A percentile compares a stretch with the other conserved stretches of the same genome.
Evolutionary conservation across 371 early-diverging fungal species (phyloP).

Genomic region (Actinomortierella wolfii): DNA sequence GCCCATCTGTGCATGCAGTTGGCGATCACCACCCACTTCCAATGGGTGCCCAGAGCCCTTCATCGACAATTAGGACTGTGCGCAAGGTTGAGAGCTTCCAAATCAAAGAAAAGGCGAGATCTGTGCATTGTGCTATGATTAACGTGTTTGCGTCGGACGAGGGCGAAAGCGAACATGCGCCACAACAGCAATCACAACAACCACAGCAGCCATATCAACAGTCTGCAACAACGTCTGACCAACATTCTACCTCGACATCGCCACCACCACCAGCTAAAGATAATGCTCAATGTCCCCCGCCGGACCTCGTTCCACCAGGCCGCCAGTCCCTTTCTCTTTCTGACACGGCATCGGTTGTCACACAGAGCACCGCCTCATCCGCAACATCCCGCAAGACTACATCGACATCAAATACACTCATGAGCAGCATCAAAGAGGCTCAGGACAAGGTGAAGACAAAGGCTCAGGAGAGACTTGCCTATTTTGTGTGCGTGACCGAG

Average conservation of each 20-base stretch:
- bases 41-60: not conserved
- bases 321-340: conserved; percentile 18
- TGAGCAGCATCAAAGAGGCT: conserved; percentile 12
- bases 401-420: not conserved
- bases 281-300: too few species aligned
- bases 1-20: too few species aligned
- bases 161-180: too few species aligned
- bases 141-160: too few species aligned
- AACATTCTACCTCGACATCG: too few species aligned
- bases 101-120: conserved; percentile 20
- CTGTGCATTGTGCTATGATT: conserved; percentile 30
- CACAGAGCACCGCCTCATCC: not conserved
- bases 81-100: conserved; percentile 36
- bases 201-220: too few species aligned
- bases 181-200: too few species aligned
- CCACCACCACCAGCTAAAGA: too few species aligned
- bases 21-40: too few species aligned
- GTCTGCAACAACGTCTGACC: too few species aligned
- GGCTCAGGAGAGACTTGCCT: conserved; percentile 34
- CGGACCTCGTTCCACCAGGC: too few species aligned
- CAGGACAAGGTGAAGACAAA: conserved; percentile 32
- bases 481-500: conserved; percentile 30
- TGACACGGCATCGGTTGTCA: conserved; percentile 7
- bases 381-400: not conserved
- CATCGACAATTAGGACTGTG: conserved; percentile 5